Evolutionary conservation across 2,329 filamentous ascomycete species (phyloP).

Genomic region (Mycosphaerelloides madeirae): DNA sequence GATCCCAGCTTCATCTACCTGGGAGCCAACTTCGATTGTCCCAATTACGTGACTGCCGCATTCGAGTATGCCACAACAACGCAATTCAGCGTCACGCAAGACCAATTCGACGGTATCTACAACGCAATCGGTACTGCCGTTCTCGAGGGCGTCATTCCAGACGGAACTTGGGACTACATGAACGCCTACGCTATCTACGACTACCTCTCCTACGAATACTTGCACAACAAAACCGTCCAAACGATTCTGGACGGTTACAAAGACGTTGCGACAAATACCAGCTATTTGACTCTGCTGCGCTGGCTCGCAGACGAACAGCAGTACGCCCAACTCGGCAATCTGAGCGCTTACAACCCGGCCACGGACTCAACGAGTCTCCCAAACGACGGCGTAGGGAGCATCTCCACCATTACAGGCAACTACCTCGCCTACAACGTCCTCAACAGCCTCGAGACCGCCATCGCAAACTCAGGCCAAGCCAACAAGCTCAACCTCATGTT

Average conservation of each 20-base stretch:
- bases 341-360: conserved; percentile 30
- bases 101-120: conserved; percentile 47
- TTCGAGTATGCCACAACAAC: conserved; percentile 40
- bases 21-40: conserved; percentile 37
- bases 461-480: conserved; percentile 22
- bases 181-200: conserved; percentile 54
- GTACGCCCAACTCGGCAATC: conserved; percentile 43
- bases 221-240: conserved; percentile 47
- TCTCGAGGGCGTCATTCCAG: conserved; percentile 40
- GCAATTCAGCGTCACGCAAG: conserved; percentile 13
- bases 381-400: conserved; percentile 31
- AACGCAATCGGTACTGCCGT: conserved; percentile 39
- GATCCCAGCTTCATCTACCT: conserved; percentile 52
- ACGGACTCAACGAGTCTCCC: conserved; percentile 20
- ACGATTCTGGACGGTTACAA: conserved; percentile 29
- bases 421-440: conserved; percentile 34
- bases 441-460: conserved; percentile 29
- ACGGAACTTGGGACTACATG: conserved; percentile 42
- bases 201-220: conserved; percentile 51
- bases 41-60: conserved; percentile 30
- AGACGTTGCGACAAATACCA: conserved; percentile 18
- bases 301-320: conserved; percentile 47
- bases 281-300: conserved; percentile 30
- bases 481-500: conserved; percentile 41
- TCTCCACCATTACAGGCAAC: conserved; percentile 37